Base-by-base conservation (phyloP, 2,329 filamentous ascomycete genomes). In the Colletotrichum musicola region DNA sequence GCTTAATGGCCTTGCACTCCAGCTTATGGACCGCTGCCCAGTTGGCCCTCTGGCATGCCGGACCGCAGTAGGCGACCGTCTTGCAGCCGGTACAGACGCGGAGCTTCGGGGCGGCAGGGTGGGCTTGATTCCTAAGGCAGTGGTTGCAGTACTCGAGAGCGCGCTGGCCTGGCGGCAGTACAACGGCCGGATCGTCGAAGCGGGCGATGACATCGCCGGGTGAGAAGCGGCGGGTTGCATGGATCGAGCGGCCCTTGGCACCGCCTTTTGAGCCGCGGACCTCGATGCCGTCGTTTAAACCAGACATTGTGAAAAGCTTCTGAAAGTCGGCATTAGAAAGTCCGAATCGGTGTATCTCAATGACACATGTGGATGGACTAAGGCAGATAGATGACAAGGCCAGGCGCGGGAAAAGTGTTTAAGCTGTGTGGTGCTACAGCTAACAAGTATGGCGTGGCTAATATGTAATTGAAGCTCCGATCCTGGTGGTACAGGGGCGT, bases 61-160 rank as follows among this genome's bases (percentile, higher is more conserved):
- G 64, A 58, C 81, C 80, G 78, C 89, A 91, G 80, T 91, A 91
- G 27, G 79, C 81, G 4, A 83, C 82, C 1, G 83, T 80, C 30
- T 80, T 82, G 78, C 89, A 91, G 56, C 81, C 84, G 0, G 84
- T 83, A 77, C 89, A 91, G 5, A 61, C 64, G 18, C 64, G 64
- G 2, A 69, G 62, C 30, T 57, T 53, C 25, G 18, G 71, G 72
- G 30, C 72, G 61, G 49, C 74, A 74, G 38, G 10, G 14, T 20
- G 10, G 1, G 22, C 44, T 42, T 55, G 18, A 14, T 44, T 60
- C 4, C 35, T 49, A 30, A 88, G 80, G 76, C 87, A 89, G 78
- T 83, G 77, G 70, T 82, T 82, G 80, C 88, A 90, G 38, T 82
- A 80, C 16, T 74, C 72, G 4, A 73, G 57, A 63, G 84, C 79